Evolutionary conservation across 2,329 filamentous ascomycete genomes (phyloP), one percentile per base, ranked within the genome.

Genomic region (Colletotrichum sp.): DNA sequence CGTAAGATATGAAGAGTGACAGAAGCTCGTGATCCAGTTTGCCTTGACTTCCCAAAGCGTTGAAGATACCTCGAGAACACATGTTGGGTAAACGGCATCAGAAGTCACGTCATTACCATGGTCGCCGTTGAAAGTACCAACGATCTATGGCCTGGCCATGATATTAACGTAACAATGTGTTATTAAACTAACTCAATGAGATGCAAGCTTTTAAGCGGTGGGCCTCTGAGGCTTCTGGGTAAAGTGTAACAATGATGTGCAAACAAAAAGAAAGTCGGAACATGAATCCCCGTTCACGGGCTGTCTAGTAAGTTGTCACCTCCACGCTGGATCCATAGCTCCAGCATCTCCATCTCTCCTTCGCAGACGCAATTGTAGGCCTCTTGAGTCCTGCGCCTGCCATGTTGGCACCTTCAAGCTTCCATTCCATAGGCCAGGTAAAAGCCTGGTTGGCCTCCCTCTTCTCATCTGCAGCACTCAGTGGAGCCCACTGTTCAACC

Each of bases 341-440:
- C 60, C 74, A 61, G 32, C 69, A 75, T 8, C 77, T 71, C 79
- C 79, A 80, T 19, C 78, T 75, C 74, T 79, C 78, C 78, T 78
- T 80, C 8, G 79, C 79, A 13, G 75, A 74, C 7, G 68, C 48
- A 19, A 80, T 60, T 44, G 75, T 64, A 25, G 79, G 76, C 44
- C 79, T 63, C 76, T 74, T 67, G 68, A 8, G 68, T 72, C 13
- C 16, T 36, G 19, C 22, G 34, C 60, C 64, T 78, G 77, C 74
- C 3, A 61, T 5, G 32, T 67, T 74, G 3, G 36, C 19, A 16
- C 61, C 69, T 7, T 57, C 59, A 5, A 80, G 76, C 22, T 74
- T 73, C 78, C 79, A 80, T 15, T 63, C 59, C 34, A 76, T 73
- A 19, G 74, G 25, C 15, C 71, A 77, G 16, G 72, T 48, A 15